Evolutionary conservation across 176 grass and related monocot genomes (phyloP).

Genomic region (Neostapfia colusana): DNA sequence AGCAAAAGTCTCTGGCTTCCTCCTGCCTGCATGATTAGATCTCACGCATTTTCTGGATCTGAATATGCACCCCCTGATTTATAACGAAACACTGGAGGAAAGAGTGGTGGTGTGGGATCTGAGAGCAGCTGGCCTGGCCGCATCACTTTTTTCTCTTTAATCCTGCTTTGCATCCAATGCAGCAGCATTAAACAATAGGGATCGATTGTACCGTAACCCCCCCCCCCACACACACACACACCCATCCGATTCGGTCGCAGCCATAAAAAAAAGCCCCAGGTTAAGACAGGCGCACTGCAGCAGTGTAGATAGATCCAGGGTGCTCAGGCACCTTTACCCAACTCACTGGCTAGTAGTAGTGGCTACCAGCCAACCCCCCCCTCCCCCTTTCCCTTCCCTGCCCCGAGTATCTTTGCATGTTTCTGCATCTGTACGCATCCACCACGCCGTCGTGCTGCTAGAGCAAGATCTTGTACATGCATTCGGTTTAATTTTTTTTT

Average conservation of each 20-base stretch:
- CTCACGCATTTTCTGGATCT: slow-evolving; percentile 6
- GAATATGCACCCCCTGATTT: background rate
- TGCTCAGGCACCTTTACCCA: slow-evolving; percentile 39
- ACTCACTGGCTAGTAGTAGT: background rate
- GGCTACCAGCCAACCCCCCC: background rate
- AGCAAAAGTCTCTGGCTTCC: background rate
- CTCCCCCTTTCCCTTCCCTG: slow-evolving; percentile 1
- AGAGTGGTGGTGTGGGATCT: slow-evolving; percentile 14
- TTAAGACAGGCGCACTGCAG: slow-evolving; percentile 7
- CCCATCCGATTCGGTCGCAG: slow-evolving; percentile 6
- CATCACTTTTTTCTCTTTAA: slow-evolving; percentile 32
- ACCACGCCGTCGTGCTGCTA: background rate
- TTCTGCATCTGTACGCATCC: background rate
- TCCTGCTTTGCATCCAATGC: slow-evolving; percentile 26
- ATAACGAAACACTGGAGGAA: background rate
- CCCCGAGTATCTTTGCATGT: slow-evolving; percentile 48
- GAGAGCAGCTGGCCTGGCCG: background rate
- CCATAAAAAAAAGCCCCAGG: background rate
- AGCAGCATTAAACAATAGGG: background rate
- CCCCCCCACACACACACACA: background rate
- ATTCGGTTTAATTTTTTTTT: background rate
- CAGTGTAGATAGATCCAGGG: slow-evolving; percentile 18
- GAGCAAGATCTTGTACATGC: slow-evolving; percentile 17
- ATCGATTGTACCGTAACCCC: background rate
- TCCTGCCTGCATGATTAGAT: background rate